Percentiles rank a stretch among this genome's conserved stretches.
Conservation (phyloP, 352 stramenopile species). For the Globisporangium uncinulatum region DNA sequence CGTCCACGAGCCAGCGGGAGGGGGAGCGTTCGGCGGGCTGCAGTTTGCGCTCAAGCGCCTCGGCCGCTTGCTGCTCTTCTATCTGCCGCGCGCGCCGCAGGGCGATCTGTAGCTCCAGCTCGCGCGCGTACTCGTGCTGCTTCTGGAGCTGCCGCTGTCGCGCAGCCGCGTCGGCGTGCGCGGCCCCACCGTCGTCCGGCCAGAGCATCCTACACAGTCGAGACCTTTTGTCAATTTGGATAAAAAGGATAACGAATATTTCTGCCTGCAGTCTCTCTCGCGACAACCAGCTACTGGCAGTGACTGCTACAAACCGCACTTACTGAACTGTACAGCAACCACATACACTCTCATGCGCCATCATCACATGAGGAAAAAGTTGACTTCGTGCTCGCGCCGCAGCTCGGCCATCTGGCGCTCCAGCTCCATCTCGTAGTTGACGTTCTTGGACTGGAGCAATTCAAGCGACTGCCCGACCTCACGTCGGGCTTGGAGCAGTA, state of each 20-base stretch:
- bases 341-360: neutral
- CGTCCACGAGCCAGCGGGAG: slow-evolving; percentile 67
- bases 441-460: slow-evolving; percentile 55
- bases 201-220: slow-evolving; percentile 27
- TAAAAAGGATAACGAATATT: neutral
- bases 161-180: slow-evolving; percentile 29
- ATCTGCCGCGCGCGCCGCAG: slow-evolving; percentile 37
- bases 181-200: slow-evolving; percentile 30
- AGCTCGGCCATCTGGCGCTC: slow-evolving; percentile 47
- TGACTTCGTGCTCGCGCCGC: slow-evolving; percentile 56
- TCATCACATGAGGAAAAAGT: slow-evolving; percentile 42
- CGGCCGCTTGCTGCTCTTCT: slow-evolving; percentile 44
- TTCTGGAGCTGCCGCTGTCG: slow-evolving; percentile 46
- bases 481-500: slow-evolving; percentile 32
- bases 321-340: neutral
- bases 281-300: too few species aligned
- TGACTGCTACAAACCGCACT: neutral
- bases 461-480: slow-evolving; percentile 49
- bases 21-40: slow-evolving; percentile 44
- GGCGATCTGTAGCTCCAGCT: slow-evolving; percentile 69
- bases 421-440: slow-evolving; percentile 44
- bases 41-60: slow-evolving; percentile 54
- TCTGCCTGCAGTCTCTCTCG: too few species aligned
- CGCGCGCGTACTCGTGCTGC: slow-evolving; percentile 57
- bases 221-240: neutral